Conservation (phyloP, 1,284 basidiomycete genomes). For the Volvariella volvacea region DNA sequence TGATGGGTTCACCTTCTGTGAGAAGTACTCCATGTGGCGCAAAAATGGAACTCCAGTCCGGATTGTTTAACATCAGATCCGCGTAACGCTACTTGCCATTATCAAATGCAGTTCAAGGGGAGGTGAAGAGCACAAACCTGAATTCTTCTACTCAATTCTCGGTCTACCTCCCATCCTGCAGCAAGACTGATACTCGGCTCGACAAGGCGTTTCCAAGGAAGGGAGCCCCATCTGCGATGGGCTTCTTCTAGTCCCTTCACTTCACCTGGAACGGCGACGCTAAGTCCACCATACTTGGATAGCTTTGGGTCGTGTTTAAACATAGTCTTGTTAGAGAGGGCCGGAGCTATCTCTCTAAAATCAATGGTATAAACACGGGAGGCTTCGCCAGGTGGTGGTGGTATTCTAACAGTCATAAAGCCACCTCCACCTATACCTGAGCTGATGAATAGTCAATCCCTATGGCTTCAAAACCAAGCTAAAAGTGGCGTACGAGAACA, state of each 20-base stretch:
- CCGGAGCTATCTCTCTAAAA: slow-evolving; percentile 85
- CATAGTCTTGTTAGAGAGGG: slow-evolving; percentile 69
- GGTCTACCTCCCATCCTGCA: slow-evolving; percentile 69
- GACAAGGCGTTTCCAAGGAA: slow-evolving; percentile 76
- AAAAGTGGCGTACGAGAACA: slow-evolving; percentile 65
- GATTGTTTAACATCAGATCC: slow-evolving; percentile 64
- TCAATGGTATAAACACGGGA: slow-evolving; percentile 76
- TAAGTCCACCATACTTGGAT: slow-evolving; percentile 69
- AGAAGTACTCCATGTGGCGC: slow-evolving; percentile 71
- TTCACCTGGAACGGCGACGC: slow-evolving; percentile 85
- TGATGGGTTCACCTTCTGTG: slow-evolving; percentile 69
- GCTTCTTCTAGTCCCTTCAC: slow-evolving; percentile 77
- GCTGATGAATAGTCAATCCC: slow-evolving; percentile 26
- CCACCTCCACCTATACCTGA: slow-evolving; percentile 90
- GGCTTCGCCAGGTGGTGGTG: slow-evolving; percentile 36
- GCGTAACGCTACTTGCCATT: slow-evolving; percentile 35
- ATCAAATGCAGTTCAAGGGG: slow-evolving; percentile 8
- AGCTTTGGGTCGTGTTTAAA: slow-evolving; percentile 46
- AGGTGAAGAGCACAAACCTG: slow-evolving; percentile 38
- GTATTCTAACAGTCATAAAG: slow-evolving; percentile 84
- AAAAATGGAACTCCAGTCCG: slow-evolving; percentile 78
- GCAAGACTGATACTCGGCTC: slow-evolving; percentile 73
- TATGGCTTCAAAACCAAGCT: background rate
- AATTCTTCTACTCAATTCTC: slow-evolving; percentile 69
- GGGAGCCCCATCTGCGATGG: slow-evolving; percentile 70